Percentiles rank a stretch among this genome's conserved stretches.
Evolutionary conservation across 139 green algal species (phyloP).

Genomic region (Picochlorum sp.): DNA sequence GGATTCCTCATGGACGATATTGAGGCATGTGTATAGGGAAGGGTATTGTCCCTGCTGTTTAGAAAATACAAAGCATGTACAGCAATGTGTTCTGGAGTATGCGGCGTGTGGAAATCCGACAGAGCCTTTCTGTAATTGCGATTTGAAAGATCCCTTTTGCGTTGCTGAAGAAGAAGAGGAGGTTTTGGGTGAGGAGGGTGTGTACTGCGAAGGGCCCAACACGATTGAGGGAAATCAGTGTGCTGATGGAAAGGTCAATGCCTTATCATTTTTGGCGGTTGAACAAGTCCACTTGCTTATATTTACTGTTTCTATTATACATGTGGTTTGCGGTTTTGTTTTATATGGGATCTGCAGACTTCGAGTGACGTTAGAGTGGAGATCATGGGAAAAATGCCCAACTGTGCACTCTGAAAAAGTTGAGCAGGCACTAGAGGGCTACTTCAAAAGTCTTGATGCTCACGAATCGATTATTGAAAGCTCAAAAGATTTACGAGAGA

Average conservation of each 20-base stretch:
- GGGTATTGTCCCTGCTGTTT: neutral
- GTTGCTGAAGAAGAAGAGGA: neutral
- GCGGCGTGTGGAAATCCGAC: neutral
- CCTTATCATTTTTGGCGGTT: conserved; percentile 7
- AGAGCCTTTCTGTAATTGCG: conserved; percentile 12
- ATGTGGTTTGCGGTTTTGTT: conserved; percentile 3
- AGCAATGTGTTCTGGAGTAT: conserved; percentile 7
- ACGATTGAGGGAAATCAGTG: neutral
- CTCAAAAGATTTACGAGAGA: no score
- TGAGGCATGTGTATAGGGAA: neutral
- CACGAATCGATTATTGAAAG: no score
- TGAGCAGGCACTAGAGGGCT: neutral
- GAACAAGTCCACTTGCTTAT: conserved; percentile 14
- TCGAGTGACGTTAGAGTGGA: conserved; percentile 3
- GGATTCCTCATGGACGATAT: neutral
- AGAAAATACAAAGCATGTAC: neutral
- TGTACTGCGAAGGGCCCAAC: neutral
- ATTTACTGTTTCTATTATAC: conserved; percentile 6
- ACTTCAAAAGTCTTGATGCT: neutral
- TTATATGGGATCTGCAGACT: neutral
- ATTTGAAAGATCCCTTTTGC: neutral
- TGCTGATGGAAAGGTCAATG: neutral
- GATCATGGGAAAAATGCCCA: neutral
- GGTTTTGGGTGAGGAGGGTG: no score
- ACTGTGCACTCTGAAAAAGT: neutral